phyloP scores from a whole-genome alignment of 129 eudicot species.

The Centrapalus pauciflorus region DNA sequence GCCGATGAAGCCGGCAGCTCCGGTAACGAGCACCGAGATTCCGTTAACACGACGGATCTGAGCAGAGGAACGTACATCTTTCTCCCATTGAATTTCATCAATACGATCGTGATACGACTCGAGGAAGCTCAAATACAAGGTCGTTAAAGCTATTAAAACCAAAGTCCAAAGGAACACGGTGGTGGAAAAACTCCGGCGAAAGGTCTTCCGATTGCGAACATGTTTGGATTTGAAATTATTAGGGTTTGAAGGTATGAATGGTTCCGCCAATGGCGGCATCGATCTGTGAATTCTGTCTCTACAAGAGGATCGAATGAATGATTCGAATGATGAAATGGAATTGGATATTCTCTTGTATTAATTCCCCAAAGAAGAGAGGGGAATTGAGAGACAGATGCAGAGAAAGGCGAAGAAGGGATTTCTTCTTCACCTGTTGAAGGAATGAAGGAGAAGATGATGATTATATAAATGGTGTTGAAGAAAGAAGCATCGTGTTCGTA shows the following conservation, averaged over 20 bases:
- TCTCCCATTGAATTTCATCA: constrained; percentile 41
- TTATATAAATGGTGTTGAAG: too few relatives aligned
- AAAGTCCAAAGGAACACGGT: constrained; percentile 61
- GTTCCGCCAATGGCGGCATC: constrained; percentile 50
- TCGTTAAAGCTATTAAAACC: constrained; percentile 47
- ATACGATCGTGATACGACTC: constrained; percentile 34
- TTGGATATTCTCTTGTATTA: constrained; percentile 24
- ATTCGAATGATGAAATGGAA: background rate
- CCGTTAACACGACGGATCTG: constrained; percentile 40
- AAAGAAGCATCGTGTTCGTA: too few relatives aligned
- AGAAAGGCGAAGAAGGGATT: constrained; percentile 12
- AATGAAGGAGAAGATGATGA: constrained; percentile 15
- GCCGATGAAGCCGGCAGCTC: constrained; percentile 58
- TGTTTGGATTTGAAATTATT: constrained; percentile 1
- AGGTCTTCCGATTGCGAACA: constrained; percentile 38
- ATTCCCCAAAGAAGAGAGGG: constrained; percentile 36
- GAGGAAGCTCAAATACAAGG: constrained; percentile 41
- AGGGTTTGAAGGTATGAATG: constrained; percentile 9
- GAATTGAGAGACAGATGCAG: constrained; percentile 39
- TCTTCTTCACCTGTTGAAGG: constrained; percentile 23
- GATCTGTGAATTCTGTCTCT: constrained; percentile 16
- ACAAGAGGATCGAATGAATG: constrained; percentile 17
- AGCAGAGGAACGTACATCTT: constrained; percentile 44
- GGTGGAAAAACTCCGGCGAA: constrained; percentile 47
- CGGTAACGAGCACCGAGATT: constrained; percentile 49